Percentiles rank a stretch among this genome's conserved stretches.
phyloP scores from a whole-genome alignment of 768 basidiomycete species.

The Lactarius hatsudake region DNA sequence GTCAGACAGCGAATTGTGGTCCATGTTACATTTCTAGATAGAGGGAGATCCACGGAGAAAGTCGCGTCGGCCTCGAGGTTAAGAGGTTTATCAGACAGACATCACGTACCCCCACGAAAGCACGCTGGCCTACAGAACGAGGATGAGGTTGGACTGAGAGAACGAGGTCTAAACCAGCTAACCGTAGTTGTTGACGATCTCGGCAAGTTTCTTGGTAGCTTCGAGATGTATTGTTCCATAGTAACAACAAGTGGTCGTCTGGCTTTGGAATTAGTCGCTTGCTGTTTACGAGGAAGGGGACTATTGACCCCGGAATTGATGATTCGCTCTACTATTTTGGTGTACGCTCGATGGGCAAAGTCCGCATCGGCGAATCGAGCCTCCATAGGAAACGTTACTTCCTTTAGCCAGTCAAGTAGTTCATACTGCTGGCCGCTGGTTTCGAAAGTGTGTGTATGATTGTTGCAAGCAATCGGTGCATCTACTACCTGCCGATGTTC shows the following conservation, averaged over 20 bases:
- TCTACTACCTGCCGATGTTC: constrained; percentile 58
- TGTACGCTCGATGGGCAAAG: constrained; percentile 71
- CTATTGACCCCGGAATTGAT: constrained; percentile 65
- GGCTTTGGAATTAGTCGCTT: constrained; percentile 10
- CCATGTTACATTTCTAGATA: constrained; percentile 88
- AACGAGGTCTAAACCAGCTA: constrained; percentile 25
- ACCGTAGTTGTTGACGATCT: constrained; percentile 65
- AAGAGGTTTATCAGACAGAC: not conserved
- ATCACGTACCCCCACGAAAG: constrained; percentile 74
- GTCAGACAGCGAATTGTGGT: constrained; percentile 62
- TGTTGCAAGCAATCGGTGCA: constrained; percentile 5
- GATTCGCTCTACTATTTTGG: constrained; percentile 64
- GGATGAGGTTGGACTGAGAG: not conserved
- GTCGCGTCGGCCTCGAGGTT: not conserved
- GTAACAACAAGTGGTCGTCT: constrained; percentile 96
- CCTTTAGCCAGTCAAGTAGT: constrained; percentile 83
- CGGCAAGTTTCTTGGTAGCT: constrained; percentile 77
- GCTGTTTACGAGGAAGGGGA: not conserved
- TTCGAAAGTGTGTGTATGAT: not conserved
- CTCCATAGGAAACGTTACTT: constrained; percentile 88
- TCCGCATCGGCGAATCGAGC: constrained; percentile 62
- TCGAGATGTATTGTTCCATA: constrained; percentile 82
- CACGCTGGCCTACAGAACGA: constrained; percentile 62
- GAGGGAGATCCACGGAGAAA: not conserved
- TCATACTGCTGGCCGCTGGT: constrained; percentile 78